A percentile compares a stretch with the other conserved stretches of the same genome.
These are phyloP conservation scores for Hyaloperonospora brassicae DNA, from an alignment of 352 stramenopile genomes.

Conservation along the genomic window DNA sequence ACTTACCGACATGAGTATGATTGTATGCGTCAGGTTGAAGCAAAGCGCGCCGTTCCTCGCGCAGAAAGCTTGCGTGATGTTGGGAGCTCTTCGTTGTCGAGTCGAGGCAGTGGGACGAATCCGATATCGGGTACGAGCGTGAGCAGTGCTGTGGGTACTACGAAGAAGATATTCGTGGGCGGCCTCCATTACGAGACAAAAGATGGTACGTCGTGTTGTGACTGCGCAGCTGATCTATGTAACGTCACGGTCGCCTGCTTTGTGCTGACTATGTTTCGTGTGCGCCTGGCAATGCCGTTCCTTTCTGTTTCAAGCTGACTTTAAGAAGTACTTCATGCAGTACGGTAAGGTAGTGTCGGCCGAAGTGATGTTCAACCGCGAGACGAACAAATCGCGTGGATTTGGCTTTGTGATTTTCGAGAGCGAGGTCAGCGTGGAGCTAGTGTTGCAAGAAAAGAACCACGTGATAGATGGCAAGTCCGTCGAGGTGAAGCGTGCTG, in stretches of 20 bases:
- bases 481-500: constrained; percentile 82
- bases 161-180: constrained; percentile 90
- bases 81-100: constrained; percentile 33
- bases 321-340: constrained; percentile 89
- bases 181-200: constrained; percentile 91
- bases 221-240: background rate
- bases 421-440: constrained; percentile 74
- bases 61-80: constrained; percentile 78
- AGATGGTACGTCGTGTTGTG: constrained; percentile 52
- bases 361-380: constrained; percentile 93
- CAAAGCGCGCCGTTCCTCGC: constrained; percentile 86
- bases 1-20: constrained; percentile 11
- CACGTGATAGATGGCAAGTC: constrained; percentile 90
- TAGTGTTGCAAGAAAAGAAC: constrained; percentile 80
- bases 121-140: constrained; percentile 48
- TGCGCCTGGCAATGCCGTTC: constrained; percentile 1
- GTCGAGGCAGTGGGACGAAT: constrained; percentile 41
- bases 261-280: background rate
- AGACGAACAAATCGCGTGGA: constrained; percentile 90
- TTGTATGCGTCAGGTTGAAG: constrained; percentile 67
- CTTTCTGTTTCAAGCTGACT: constrained; percentile 53
- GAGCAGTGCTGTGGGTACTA: constrained; percentile 57
- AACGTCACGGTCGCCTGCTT: background rate
- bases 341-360: constrained; percentile 89
- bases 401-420: constrained; percentile 94